A percentile compares a stretch with the other conserved stretches of the same genome.
Conservation (phyloP, 768 basidiomycete species). For the Fomitopsis serialis region DNA sequence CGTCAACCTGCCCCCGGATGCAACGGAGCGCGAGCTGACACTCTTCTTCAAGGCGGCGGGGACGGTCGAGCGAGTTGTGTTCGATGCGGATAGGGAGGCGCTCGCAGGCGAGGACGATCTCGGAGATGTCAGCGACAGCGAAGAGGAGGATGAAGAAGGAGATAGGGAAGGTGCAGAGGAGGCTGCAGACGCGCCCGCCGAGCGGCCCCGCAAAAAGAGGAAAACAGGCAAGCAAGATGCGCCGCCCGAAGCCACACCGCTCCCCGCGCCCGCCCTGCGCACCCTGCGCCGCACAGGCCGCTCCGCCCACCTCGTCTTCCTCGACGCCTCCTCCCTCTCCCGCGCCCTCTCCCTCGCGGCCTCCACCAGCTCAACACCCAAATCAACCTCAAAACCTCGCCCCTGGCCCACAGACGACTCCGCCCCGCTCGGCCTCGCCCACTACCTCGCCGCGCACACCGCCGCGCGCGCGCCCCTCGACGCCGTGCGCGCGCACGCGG, state of each 20-base stretch:
- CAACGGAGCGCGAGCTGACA: conserved; percentile 74
- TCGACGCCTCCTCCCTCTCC: conserved; percentile 67
- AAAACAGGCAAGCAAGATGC: conserved; percentile 19
- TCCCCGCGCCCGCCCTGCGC: conserved; percentile 52
- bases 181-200: conserved; percentile 25
- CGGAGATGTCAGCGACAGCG: conserved; percentile 30
- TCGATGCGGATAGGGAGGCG: conserved; percentile 40
- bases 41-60: conserved; percentile 76
- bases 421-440: conserved; percentile 63
- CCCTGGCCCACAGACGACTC: conserved; percentile 58
- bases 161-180: conserved; percentile 32
- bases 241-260: conserved; percentile 50
- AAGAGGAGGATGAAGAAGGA: conserved; percentile 27
- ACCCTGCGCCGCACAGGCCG: conserved; percentile 56
- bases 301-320: conserved; percentile 65
- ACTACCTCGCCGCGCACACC: conserved; percentile 62
- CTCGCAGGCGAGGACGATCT: conserved; percentile 17
- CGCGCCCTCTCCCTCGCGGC: conserved; percentile 50
- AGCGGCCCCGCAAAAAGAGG: conserved; percentile 28
- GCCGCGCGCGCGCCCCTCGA: conserved; percentile 74
- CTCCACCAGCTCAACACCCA: not conserved
- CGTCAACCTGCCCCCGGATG: conserved; percentile 85
- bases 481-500: conserved; percentile 70
- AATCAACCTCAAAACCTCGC: conserved; percentile 44
- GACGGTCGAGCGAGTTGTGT: conserved; percentile 68